Conservation (phyloP, 108 stramenopile species). For the Cyclotella cryptica region DNA sequence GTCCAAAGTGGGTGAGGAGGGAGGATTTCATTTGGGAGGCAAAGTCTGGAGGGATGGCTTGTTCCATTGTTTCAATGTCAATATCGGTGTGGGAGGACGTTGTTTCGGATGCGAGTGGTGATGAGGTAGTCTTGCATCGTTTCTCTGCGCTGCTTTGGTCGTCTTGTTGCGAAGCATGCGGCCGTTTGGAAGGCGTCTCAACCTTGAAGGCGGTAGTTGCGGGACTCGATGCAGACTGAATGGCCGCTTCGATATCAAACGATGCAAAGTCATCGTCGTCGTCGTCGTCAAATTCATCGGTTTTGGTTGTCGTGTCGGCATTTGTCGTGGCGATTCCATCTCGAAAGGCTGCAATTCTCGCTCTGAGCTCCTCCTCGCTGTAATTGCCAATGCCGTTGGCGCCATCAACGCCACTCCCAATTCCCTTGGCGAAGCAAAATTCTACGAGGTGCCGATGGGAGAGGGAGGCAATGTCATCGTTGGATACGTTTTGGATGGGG, state of each 20-base stretch:
- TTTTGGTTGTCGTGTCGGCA: conserved; percentile 3
- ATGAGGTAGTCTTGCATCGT: background rate
- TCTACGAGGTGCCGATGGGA: background rate
- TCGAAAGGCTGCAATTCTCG: background rate
- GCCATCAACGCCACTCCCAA: background rate
- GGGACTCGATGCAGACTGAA: background rate
- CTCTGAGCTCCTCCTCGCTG: background rate
- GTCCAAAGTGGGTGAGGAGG: conserved; percentile 49
- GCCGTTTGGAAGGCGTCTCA: background rate
- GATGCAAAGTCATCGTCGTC: conserved; percentile 39
- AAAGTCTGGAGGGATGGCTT: conserved; percentile 6
- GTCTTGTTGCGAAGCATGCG: background rate
- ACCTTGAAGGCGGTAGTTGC: background rate
- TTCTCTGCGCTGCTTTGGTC: background rate
- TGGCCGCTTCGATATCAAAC: conserved; percentile 34
- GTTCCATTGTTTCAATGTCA: conserved; percentile 7
- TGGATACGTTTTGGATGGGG: background rate
- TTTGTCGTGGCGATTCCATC: background rate
- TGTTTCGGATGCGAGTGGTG: background rate
- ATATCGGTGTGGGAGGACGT: background rate
- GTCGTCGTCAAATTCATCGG: conserved; percentile 23
- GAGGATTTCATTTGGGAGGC: conserved; percentile 29
- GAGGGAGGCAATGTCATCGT: conserved; percentile 2
- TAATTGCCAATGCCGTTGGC: background rate
- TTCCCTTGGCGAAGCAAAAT: background rate